Evolutionary conservation across 108 stramenopile species (phyloP), one percentile per base, ranked within the genome.

Genomic region (Discostella stelligeroides): DNA sequence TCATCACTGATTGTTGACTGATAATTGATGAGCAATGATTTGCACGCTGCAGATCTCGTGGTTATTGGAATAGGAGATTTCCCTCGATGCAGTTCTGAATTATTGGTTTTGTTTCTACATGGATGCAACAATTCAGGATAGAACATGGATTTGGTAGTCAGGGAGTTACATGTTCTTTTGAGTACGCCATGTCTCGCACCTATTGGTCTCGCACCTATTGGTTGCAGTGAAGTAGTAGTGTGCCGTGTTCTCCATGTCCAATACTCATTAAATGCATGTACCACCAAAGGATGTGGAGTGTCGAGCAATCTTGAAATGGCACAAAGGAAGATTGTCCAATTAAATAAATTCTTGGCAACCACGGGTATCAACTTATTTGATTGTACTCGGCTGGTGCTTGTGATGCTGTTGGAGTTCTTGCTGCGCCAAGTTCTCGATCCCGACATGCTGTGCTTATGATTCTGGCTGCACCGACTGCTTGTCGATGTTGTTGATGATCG

Each of bases 1-100:
- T 8, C 57, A 41, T 58, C 37, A 58, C 57, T 58, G 57, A 41
- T 58, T 8, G 57, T 58, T n/a, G 57, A 58, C 37, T 58, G 57
- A 20, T 15, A 58, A 58, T 3, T 34, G 6, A 39, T 40, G 2
- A 40, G 39, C 57, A 58, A 40, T 9, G 57, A 58, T 58, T 40
- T 39, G 1, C 15, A 34, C 6, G 34, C 0, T 39, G 10, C 0
- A 40, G 57, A 58, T 58, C 38, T 58, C 20, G 17, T 20, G 37
- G 8, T 15, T n/a, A n/a, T 58, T 17, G 10, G 30, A 10, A 20
- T 15, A 11, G 30, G 17, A 40, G 30, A 15, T 34, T 17, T 21
- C 8, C n/a, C n/a, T n/a, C n/a, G n/a, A n/a, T n/a, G n/a, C n/a
- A n/a, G n/a, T n/a, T n/a, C n/a, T n/a, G n/a, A n/a, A n/a, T n/a